These are phyloP conservation scores for Psidium friedrichsthalianum DNA, from an alignment of 345 rosid genomes.

Conservation along the genomic window DNA sequence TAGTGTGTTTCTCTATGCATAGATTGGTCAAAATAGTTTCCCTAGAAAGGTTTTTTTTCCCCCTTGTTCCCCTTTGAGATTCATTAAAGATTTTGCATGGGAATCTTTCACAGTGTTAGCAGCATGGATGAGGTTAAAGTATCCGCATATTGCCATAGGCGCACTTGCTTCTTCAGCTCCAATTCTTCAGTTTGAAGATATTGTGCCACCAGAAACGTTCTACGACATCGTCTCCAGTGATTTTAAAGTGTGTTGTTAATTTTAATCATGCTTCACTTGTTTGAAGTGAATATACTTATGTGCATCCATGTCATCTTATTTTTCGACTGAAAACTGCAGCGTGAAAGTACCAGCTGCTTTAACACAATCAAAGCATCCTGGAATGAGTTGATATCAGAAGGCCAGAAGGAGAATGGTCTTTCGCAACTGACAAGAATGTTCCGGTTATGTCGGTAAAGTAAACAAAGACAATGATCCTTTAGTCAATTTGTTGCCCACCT, in stretches of 20 bases:
- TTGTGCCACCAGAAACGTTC: constrained; percentile 77
- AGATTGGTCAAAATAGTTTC: not conserved
- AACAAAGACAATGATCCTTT: not conserved
- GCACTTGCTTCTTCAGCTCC: constrained; percentile 95
- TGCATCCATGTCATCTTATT: not conserved
- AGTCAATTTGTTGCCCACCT: not conserved
- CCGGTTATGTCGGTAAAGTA: constrained; percentile 56
- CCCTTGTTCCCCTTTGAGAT: not conserved
- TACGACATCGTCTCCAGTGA: constrained; percentile 77
- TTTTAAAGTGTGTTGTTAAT: constrained; percentile 39
- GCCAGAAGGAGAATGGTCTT: constrained; percentile 67
- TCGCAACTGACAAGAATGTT: constrained; percentile 50
- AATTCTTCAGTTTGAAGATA: constrained; percentile 84
- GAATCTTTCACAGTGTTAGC: constrained; percentile 66
- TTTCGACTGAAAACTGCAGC: constrained; percentile 20
- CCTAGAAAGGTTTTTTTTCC: not conserved
- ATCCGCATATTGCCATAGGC: constrained; percentile 83
- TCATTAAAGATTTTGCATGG: not conserved
- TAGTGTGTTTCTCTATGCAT: not conserved
- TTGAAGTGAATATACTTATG: not conserved
- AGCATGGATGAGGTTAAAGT: constrained; percentile 96
- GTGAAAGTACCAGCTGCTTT: constrained; percentile 83
- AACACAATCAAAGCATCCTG: constrained; percentile 69
- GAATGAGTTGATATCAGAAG: constrained; percentile 45
- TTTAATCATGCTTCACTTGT: not conserved